Base-by-base conservation (phyloP, 805 yeast genomes). In the Kuraishia hungarica region DNA sequence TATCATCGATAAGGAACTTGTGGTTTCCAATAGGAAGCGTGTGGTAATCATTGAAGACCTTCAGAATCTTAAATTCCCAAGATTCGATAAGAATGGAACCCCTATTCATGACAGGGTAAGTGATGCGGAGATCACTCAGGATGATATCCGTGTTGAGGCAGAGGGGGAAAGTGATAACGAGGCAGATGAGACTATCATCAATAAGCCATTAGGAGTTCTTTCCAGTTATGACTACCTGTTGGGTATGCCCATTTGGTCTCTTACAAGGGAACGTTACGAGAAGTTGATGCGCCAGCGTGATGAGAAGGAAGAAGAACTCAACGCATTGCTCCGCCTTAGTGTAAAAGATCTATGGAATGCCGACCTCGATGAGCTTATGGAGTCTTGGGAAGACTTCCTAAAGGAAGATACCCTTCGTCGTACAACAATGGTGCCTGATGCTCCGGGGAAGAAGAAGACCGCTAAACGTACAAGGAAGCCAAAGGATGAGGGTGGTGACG, bases 181-280 rank as follows among this genome's bases (percentile, higher is more conserved):
- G 22, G 72, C 61, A n/a, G 69, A 65, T 2, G 69, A 72, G n/a
- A 69, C 67, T 22, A 79, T 81, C n/a, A 67, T 68, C 23, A 64
- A 64, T 22, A 67, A 67, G 53, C 64, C 64, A 49, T 78, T 75
- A 52, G 86, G 83, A 23, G 71, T 80, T 17, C 77, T 78, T 53
- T 81, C 90, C 10, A 76, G 85, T 6, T 93, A 83, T 69, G 98
- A 94, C 64, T 94, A 94, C 62, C 76, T 94, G 59, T 76, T 94
- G 54, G 96, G 94, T 54, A 88, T 94, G 97, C 82, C 91, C 39
- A 84, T 94, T 60, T 90, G 97, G 94, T 87, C 97, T 46, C 80
- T 94, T 65, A 93, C 99, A 0, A 79, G 78, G 56, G 99, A 94
- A 71, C 81, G 94, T 62, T 94, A 92, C 66, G 92, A 89, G 63